Percentiles rank a stretch among this genome's conserved stretches.
Conservation (phyloP, 2,329 filamentous ascomycete genomes). For the Sarocladiaceae sp. region DNA sequence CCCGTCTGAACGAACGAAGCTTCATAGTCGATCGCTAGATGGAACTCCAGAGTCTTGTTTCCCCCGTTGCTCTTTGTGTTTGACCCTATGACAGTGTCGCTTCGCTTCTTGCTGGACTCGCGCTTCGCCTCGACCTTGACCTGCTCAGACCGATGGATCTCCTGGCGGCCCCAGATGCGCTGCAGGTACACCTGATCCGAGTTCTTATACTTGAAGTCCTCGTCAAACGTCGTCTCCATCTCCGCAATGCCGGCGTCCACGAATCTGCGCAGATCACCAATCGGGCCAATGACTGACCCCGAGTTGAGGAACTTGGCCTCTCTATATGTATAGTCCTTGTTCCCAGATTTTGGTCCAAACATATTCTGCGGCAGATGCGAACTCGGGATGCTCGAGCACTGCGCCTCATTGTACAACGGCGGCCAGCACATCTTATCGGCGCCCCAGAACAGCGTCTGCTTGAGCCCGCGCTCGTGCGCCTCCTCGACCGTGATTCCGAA, state of each 20-base stretch:
- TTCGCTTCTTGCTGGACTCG: background rate
- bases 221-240: constrained; percentile 26
- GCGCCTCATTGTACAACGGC: constrained; percentile 25
- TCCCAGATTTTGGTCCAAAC: constrained; percentile 30
- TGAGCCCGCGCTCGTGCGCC: constrained; percentile 22
- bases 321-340: constrained; percentile 22
- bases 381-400: constrained; percentile 33
- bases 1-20: constrained; percentile 32
- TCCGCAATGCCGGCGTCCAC: constrained; percentile 23
- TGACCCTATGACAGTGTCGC: background rate
- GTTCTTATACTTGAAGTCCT: constrained; percentile 23
- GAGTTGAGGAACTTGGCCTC: constrained; percentile 38
- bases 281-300: constrained; percentile 37
- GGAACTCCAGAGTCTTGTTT: too few relatives aligned
- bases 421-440: constrained; percentile 40
- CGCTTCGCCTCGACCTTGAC: constrained; percentile 16
- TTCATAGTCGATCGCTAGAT: constrained; percentile 34
- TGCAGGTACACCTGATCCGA: constrained; percentile 38
- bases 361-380: constrained; percentile 24
- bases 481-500: constrained; percentile 36
- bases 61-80: too few relatives aligned
- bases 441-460: constrained; percentile 36
- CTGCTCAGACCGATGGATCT: constrained; percentile 27
- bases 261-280: constrained; percentile 23
- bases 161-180: constrained; percentile 36